A percentile compares a stretch with the other conserved stretches of the same genome.
phyloP scores from a whole-genome alignment of 306 rosid species.

The Cucurbita moschata region DNA sequence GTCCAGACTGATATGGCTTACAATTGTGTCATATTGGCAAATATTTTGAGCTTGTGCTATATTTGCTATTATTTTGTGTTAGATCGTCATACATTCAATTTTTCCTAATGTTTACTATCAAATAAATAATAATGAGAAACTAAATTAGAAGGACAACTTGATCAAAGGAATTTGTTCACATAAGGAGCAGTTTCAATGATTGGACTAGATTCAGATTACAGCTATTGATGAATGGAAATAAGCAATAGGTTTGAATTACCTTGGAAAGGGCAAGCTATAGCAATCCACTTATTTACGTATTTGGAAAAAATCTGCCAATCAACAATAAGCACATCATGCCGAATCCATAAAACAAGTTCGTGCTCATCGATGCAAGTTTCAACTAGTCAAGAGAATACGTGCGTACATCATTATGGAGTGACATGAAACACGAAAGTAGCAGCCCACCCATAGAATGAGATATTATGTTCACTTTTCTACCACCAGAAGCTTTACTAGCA shows the following conservation, averaged over 20 bases:
- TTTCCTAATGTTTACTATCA: not conserved
- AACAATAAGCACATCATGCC: slow-evolving; percentile 14
- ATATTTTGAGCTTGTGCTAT: too few relatives aligned
- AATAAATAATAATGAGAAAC: not conserved
- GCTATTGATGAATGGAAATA: not conserved
- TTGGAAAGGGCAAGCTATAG: slow-evolving; percentile 89
- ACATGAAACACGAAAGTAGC: slow-evolving; percentile 54
- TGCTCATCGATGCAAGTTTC: not conserved
- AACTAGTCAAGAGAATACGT: slow-evolving; percentile 17
- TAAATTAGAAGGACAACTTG: not conserved
- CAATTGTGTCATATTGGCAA: too few relatives aligned
- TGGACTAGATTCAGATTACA: not conserved
- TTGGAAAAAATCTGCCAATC: slow-evolving; percentile 57
- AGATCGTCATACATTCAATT: too few relatives aligned
- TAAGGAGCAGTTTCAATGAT: not conserved
- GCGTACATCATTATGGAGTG: slow-evolving; percentile 63
- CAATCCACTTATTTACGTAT: slow-evolving; percentile 81
- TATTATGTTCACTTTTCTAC: slow-evolving; percentile 72
- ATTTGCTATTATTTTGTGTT: too few relatives aligned
- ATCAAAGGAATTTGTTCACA: not conserved
- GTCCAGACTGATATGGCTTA: too few relatives aligned
- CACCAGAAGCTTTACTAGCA: slow-evolving; percentile 77
- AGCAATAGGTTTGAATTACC: slow-evolving; percentile 23
- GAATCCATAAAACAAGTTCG: not conserved
- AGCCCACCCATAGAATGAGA: slow-evolving; percentile 96